These are phyloP conservation scores for Syzygium jambos DNA, from an alignment of 345 rosid genomes.

Conservation along the genomic window DNA sequence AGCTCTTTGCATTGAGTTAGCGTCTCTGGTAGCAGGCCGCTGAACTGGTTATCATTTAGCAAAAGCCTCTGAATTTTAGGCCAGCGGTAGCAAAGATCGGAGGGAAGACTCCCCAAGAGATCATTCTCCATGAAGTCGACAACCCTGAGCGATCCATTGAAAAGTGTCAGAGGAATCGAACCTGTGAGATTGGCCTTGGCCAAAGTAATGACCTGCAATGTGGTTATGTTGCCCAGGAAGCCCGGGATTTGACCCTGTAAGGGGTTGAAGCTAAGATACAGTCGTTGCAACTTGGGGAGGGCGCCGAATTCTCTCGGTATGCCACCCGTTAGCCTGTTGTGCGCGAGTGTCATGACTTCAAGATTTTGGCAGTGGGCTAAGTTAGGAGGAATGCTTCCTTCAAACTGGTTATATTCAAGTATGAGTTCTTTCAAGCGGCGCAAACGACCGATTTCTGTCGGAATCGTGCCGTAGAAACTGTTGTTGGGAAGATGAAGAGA, in stretches of 20 bases:
- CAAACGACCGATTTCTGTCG: neutral
- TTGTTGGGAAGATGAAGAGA: neutral
- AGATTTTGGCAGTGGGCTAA: neutral
- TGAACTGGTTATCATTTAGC: rapidly evolving
- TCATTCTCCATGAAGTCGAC: neutral
- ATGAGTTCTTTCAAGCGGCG: neutral
- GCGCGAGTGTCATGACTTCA: rapidly evolving
- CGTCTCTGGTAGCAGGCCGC: neutral
- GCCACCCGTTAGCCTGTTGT: neutral
- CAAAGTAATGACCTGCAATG: neutral
- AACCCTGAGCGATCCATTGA: neutral
- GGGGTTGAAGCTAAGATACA: neutral
- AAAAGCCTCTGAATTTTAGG: neutral
- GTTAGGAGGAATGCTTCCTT: neutral
- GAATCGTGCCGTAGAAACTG: neutral
- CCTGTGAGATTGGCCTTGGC: neutral
- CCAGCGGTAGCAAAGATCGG: neutral
- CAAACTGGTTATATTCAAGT: neutral
- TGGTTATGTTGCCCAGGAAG: neutral
- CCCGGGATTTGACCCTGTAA: neutral
- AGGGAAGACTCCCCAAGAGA: neutral
- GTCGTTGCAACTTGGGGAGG: neutral
- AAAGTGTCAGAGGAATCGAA: neutral
- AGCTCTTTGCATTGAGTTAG: neutral
- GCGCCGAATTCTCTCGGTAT: neutral